These are phyloP conservation scores for Suaeda aralocaspica DNA, from an alignment of 148 eudicot species.

Conservation along the genomic window DNA sequence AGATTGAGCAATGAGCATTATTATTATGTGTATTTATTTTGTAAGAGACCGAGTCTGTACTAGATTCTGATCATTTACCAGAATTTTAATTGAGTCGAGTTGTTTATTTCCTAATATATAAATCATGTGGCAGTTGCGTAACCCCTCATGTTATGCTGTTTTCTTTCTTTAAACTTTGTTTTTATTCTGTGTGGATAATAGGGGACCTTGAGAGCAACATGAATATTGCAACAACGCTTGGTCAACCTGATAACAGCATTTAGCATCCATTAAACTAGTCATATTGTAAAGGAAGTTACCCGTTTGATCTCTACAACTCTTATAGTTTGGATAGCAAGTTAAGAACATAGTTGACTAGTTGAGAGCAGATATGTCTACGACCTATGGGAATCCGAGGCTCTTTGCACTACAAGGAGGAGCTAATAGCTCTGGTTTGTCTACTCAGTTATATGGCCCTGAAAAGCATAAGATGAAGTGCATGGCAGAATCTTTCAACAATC, in stretches of 20 bases:
- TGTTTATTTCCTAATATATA: constrained; percentile 1
- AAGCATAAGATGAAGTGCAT: constrained; percentile 36
- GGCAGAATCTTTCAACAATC: constrained; percentile 42
- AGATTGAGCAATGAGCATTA: neutral
- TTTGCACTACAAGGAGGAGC: constrained; percentile 30
- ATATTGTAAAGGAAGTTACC: neutral
- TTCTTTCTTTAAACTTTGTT: neutral
- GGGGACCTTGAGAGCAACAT: constrained; percentile 13
- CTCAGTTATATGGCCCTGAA: constrained; percentile 43
- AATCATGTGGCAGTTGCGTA: neutral
- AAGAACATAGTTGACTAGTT: constrained; percentile 28
- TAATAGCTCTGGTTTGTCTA: constrained; percentile 29
- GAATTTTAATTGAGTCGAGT: constrained; percentile 12
- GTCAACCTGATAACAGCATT: constrained; percentile 8
- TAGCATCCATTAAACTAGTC: constrained; percentile 1
- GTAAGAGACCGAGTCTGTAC: constrained; percentile 4
- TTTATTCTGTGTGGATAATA: constrained; percentile 9
- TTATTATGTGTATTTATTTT: neutral
- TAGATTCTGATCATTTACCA: constrained; percentile 9
- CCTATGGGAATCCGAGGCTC: constrained; percentile 41
- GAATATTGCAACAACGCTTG: constrained; percentile 20
- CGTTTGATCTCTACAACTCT: neutral
- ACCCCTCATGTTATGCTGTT: neutral
- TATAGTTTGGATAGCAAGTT: neutral
- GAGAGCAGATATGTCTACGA: constrained; percentile 32